phyloP scores from a whole-genome alignment of 768 basidiomycete species.

The Boletellus sp. region DNA sequence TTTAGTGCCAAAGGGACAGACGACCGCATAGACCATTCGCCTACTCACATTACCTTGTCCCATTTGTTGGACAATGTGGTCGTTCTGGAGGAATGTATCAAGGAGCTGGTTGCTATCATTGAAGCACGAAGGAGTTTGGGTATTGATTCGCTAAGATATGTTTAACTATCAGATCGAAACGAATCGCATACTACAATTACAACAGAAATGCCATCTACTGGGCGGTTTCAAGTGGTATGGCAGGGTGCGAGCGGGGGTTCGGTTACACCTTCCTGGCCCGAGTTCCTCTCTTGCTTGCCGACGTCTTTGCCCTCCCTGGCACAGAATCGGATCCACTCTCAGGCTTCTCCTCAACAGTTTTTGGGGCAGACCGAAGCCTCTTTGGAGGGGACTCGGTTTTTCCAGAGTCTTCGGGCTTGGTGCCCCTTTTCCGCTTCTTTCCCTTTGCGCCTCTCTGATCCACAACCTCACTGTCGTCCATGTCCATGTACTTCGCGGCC shows the following conservation, averaged over 20 bases:
- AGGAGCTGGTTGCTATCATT: constrained; percentile 84
- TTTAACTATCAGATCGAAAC: constrained; percentile 41
- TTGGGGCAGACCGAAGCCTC: constrained; percentile 45
- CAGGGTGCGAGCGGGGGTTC: background rate
- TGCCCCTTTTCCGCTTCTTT: constrained; percentile 49
- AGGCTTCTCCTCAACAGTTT: constrained; percentile 67
- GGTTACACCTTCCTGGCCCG: constrained; percentile 35
- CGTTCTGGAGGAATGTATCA: constrained; percentile 90
- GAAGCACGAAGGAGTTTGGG: constrained; percentile 81
- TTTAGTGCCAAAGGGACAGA: constrained; percentile 15
- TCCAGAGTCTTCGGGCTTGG: constrained; percentile 33
- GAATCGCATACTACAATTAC: constrained; percentile 5
- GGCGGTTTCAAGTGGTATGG: background rate
- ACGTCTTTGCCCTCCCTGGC: constrained; percentile 41
- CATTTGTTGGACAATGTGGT: constrained; percentile 91
- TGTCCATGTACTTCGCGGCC: constrained; percentile 68
- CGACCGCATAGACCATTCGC: constrained; percentile 23
- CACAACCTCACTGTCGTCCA: constrained; percentile 28
- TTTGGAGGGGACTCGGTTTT: constrained; percentile 46
- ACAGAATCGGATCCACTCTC: constrained; percentile 54
- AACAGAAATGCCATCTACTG: background rate
- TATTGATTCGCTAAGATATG: constrained; percentile 75
- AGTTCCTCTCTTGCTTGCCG: constrained; percentile 29
- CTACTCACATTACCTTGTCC: constrained; percentile 65
- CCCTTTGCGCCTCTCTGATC: constrained; percentile 43